A percentile compares a stretch with the other conserved stretches of the same genome.
Evolutionary conservation across 345 rosid genomes (phyloP).

Genomic region (Populus davidiana): DNA sequence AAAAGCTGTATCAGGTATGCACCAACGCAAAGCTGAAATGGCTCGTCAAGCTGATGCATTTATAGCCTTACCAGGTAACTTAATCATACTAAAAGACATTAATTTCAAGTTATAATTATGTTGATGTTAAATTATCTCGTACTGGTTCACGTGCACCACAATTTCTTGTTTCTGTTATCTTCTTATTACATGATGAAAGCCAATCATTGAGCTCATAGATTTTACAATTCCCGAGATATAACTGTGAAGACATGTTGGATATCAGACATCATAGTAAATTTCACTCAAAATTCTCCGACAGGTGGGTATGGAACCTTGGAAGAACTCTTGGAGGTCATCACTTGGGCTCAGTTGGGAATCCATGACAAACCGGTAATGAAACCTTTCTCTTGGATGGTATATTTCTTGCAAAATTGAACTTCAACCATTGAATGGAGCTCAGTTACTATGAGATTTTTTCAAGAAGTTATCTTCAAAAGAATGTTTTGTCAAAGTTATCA

Average conservation of each 20-base stretch:
- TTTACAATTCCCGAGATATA: not conserved
- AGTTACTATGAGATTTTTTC: no score
- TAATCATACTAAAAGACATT: not conserved
- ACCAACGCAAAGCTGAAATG: conserved; percentile 81
- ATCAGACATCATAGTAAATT: not conserved
- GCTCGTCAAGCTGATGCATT: conserved; percentile 81
- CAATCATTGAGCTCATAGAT: not conserved
- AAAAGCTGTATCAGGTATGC: conserved; percentile 68
- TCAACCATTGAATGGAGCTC: no score
- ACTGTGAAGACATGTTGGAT: not conserved
- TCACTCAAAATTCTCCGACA: conserved; percentile 14
- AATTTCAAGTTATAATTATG: not conserved
- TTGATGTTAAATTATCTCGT: not conserved
- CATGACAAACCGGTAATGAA: conserved; percentile 65
- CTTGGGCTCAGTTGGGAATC: conserved; percentile 81
- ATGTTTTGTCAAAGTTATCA: no score
- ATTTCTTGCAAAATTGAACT: no score
- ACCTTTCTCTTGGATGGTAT: not conserved
- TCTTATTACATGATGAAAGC: not conserved
- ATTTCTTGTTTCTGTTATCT: not conserved
- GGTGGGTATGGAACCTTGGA: conserved; percentile 83
- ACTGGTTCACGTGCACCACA: not conserved
- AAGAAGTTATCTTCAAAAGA: no score
- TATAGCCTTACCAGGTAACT: conserved; percentile 62
- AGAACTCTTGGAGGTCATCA: conserved; percentile 70